Evolutionary conservation across 495 filamentous ascomycete species (phyloP), one percentile per base, ranked within the genome.

Genomic region (Acidomyces sp.): DNA sequence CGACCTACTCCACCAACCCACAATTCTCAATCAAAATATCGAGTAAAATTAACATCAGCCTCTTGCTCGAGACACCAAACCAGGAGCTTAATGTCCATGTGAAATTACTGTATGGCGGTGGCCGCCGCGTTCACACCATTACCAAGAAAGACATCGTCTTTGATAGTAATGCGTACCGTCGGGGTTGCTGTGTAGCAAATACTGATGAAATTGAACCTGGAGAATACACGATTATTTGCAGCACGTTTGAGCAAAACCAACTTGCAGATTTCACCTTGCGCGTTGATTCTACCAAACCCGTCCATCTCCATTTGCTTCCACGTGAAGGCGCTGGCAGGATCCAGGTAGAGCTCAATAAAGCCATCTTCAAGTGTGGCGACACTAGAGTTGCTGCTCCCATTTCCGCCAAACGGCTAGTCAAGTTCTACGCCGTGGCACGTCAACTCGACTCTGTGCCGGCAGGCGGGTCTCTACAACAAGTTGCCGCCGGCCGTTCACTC

Each of bases 151-250:
- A 93, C 57, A 77, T 97, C 17, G 64, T 93, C 19, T 67, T 69
- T 26, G 75, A 80, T 36, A 85, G 80, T 28, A 81, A 81, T 11
- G 88, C 94, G 32, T 93, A 97, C 61, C 73, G 77, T 23, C 77
- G 77, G 9, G 81, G 80, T 20, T 81, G 79, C 51, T 84, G 80
- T 4, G 58, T 84, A 25, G 77, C 78, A 3, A 72, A 80, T 39
- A 56, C 72, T 10, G n/a, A 34, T 17, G 55, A 54, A 5, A 58
- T 88, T 6, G 68, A 71, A 19, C 58, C 66, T 2, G 88, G 88
- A 2, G 68, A 65, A 0, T 96, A 96, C 60, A 94, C 85, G 0
- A 69, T 93, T 33, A 77, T 96, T 9, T 80, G 75, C 49, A 86
- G 80, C 6, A 93, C 90, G 1, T 95, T 92, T 55, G 84, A 93